A percentile compares a stretch with the other conserved stretches of the same genome.
Evolutionary conservation across 2,329 filamentous ascomycete genomes (phyloP).

Genomic region (Ascochyta fabae): DNA sequence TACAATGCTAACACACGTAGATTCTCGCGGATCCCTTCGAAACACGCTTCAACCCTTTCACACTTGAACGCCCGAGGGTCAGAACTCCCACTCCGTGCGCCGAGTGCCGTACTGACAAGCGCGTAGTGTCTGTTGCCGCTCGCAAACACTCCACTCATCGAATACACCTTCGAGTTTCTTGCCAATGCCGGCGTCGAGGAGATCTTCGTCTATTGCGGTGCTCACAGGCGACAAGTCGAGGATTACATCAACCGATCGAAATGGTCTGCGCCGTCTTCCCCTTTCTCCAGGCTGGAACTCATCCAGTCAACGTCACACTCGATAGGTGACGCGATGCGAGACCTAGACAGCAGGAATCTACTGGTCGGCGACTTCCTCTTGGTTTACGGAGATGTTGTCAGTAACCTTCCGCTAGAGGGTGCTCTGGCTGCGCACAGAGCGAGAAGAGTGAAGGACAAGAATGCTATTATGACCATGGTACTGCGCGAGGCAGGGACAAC

Average conservation of each 20-base stretch:
- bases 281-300: conserved; percentile 82
- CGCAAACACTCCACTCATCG: conserved; percentile 92
- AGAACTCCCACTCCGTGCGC: neutral
- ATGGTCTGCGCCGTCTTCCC: conserved; percentile 74
- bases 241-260: conserved; percentile 80
- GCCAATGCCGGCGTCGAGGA: conserved; percentile 95
- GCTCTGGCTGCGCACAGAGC: conserved; percentile 80
- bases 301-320: conserved; percentile 87
- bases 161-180: conserved; percentile 96
- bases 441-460: conserved; percentile 82
- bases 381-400: conserved; percentile 90
- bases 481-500: conserved; percentile 76
- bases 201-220: conserved; percentile 88
- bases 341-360: conserved; percentile 83
- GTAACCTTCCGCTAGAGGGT: conserved; percentile 83
- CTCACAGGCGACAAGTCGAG: conserved; percentile 86
- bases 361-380: conserved; percentile 91
- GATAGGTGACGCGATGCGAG: conserved; percentile 91
- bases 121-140: conserved; percentile 85
- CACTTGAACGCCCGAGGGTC: conserved; percentile 84
- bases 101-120: conserved; percentile 27
- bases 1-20: conserved; percentile 53
- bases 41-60: conserved; percentile 87
- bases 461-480: conserved; percentile 97
- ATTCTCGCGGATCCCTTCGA: conserved; percentile 95